Conservation (phyloP, 2,329 filamentous ascomycete genomes). For the Phaeoacremonium minimum region DNA sequence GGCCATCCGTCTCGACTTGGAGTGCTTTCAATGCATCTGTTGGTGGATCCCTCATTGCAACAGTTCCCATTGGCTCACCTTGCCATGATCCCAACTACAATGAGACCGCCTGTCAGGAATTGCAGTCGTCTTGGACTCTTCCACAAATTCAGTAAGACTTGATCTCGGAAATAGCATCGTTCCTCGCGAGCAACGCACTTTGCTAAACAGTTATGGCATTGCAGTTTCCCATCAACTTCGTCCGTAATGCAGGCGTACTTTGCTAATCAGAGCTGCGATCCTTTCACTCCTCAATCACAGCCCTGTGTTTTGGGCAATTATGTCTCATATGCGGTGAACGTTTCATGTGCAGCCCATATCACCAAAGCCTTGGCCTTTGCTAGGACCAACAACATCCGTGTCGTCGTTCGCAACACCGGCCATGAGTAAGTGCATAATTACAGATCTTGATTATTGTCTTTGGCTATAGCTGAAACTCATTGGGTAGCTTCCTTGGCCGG, state of each 20-base stretch:
- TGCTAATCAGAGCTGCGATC: slow-evolving; percentile 11
- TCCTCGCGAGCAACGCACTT: not conserved
- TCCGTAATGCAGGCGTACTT: slow-evolving; percentile 24
- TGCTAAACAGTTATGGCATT: too few relatives aligned
- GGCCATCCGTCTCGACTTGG: slow-evolving; percentile 41
- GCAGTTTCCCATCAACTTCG: slow-evolving; percentile 18
- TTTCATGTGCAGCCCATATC: slow-evolving; percentile 12
- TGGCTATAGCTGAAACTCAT: too few relatives aligned
- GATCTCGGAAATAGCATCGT: too few relatives aligned
- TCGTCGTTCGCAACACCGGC: slow-evolving; percentile 40
- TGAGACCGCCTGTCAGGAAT: slow-evolving; percentile 23
- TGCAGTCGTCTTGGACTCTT: slow-evolving; percentile 29
- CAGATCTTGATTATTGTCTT: too few relatives aligned
- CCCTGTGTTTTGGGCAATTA: slow-evolving; percentile 28
- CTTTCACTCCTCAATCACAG: slow-evolving; percentile 14
- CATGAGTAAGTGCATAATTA: slow-evolving; percentile 31
- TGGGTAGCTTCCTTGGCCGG: slow-evolving; percentile 5
- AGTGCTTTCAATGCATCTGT: slow-evolving; percentile 40
- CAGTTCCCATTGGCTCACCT: slow-evolving; percentile 37
- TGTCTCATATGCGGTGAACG: slow-evolving; percentile 17
- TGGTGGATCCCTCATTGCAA: slow-evolving; percentile 41
- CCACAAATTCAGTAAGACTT: slow-evolving; percentile 30
- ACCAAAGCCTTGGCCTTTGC: slow-evolving; percentile 22
- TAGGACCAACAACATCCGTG: slow-evolving; percentile 29
- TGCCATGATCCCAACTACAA: slow-evolving; percentile 39